These are phyloP conservation scores for Globomyces sp. DNA, from an alignment of 371 early-diverging fungal genomes.

Conservation along the genomic window DNA sequence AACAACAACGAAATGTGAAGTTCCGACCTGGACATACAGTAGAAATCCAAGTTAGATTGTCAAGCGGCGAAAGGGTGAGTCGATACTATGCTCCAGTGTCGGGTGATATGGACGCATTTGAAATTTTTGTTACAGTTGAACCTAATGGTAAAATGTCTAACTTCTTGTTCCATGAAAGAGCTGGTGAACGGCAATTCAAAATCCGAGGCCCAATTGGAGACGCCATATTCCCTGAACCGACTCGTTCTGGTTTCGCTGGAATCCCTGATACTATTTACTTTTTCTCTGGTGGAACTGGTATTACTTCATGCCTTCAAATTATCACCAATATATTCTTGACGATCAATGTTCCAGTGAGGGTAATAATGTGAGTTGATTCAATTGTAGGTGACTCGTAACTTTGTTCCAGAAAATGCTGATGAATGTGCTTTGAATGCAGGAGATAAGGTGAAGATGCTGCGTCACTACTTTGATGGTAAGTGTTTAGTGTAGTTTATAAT, in stretches of 20 bases:
- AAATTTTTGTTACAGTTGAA: constrained; percentile 24
- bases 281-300: constrained; percentile 12
- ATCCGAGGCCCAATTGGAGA: constrained; percentile 47
- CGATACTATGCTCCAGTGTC: constrained; percentile 40
- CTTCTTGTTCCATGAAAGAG: constrained; percentile 21
- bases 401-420: neutral
- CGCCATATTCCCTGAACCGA: neutral
- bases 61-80: constrained; percentile 22
- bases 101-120: constrained; percentile 29
- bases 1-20: neutral
- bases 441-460: neutral
- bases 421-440: constrained; percentile 1
- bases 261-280: neutral
- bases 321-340: neutral
- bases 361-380: neutral
- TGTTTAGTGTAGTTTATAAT: neutral
- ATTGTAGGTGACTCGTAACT: neutral
- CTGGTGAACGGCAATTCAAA: constrained; percentile 42
- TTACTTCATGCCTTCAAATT: constrained; percentile 9
- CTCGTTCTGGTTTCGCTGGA: neutral
- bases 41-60: constrained; percentile 38
- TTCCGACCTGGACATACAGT: constrained; percentile 43
- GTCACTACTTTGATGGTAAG: neutral
- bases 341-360: neutral
- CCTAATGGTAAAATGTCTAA: constrained; percentile 19